A percentile compares a stretch with the other conserved stretches of the same genome.
Evolutionary conservation across 2,329 filamentous ascomycete species (phyloP).

Genomic region (Pseudogymnoascus sp.): DNA sequence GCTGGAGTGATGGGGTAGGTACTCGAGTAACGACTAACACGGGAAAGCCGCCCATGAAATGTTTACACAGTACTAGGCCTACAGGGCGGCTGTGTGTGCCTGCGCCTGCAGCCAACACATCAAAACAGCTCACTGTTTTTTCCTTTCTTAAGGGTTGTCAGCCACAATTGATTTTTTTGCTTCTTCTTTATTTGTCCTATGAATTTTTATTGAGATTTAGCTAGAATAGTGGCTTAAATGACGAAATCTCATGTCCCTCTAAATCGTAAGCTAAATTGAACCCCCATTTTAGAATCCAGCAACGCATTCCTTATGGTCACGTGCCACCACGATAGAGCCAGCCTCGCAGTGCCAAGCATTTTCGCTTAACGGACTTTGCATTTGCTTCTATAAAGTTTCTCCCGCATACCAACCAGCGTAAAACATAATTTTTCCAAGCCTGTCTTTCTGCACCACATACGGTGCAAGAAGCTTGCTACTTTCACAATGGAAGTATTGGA

Average conservation of each 20-base stretch:
- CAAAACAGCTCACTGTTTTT: conserved; percentile 2
- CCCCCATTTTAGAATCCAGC: neutral
- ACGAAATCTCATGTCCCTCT: neutral
- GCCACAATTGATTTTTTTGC: neutral
- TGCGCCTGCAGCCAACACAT: conserved; percentile 5
- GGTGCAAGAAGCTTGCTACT: neutral
- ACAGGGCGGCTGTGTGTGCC: neutral
- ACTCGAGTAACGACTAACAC: neutral
- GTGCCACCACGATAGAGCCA: neutral
- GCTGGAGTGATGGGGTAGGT: neutral
- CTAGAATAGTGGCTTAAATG: neutral
- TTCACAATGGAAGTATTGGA: conserved; percentile 2
- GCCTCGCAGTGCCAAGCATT: conserved; percentile 1
- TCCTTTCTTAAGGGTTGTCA: neutral
- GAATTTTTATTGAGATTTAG: neutral
- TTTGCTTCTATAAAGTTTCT: conserved; percentile 9
- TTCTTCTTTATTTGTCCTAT: neutral
- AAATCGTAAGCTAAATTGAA: neutral
- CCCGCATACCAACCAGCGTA: neutral
- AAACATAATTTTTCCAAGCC: conserved; percentile 7
- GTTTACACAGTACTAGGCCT: neutral
- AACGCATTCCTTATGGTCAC: neutral
- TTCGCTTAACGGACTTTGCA: conserved; percentile 2
- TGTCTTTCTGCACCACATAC: conserved; percentile 4
- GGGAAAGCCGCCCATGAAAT: conserved; percentile 6